Evolutionary conservation across 441 rosid species (phyloP), one percentile per base, ranked within the genome.

Genomic region (Croton setiger): DNA sequence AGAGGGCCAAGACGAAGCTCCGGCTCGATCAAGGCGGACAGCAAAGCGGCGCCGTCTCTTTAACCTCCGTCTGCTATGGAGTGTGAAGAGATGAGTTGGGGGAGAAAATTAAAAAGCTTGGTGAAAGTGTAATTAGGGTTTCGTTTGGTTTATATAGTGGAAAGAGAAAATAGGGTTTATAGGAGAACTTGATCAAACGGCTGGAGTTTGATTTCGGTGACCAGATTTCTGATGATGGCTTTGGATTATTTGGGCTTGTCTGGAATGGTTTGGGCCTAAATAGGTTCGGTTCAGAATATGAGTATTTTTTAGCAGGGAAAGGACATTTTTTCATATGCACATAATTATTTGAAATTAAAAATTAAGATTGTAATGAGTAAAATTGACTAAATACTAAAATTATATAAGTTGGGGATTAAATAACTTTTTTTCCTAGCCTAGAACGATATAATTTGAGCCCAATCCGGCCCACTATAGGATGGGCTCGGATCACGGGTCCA

Each of bases 1-100:
- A 82, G 86, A 91, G 97, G 97, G 88, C 96, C 94, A 78, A 87
- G 96, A 87, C 85, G 75, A 84, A 76, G 86, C 88, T 35, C 15
- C 56, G 67, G 87, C 85, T 85, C 62, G 37, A 83, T 77, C 96
- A 87, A 90, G 92, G 98, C 84, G 93, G 89, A 93, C 96, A 78
- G 88, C 90, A 27, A 63, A 60, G 9, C 45, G 3, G 49, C 49
- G 84, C 94, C 79, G 98, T 88, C 96, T 39, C 98, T 88, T 90
- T 93, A 93, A 86, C 96, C 96, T 80, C 91, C 21, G 72, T 0
- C 14, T 60, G 33, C 11, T 1, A 55, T 7, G 4, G 53, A n/a
- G 33, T 2, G 17, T 27, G 54, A 39, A 45, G n/a, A n/a, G n/a
- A n/a, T n/a, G 12, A 5, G 14, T 7, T 6, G 20, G 15, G 0